Conservation (phyloP, 2,329 filamentous ascomycete species). For the Monosporascus sp. region DNA sequence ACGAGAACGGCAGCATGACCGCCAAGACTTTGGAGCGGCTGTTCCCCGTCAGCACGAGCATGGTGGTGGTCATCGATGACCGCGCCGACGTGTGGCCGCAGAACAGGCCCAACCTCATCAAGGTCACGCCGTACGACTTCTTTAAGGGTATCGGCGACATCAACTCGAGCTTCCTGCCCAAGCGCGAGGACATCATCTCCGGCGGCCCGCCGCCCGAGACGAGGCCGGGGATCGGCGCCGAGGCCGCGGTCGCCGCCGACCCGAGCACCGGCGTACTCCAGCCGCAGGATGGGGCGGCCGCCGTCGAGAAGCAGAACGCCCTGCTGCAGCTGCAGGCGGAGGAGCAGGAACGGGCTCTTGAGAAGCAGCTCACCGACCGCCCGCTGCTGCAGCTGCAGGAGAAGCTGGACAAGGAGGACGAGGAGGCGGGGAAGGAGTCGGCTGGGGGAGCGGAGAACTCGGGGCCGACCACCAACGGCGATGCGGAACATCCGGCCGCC, state of each 20-base stretch:
- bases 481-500: slow-evolving; percentile 28
- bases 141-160: slow-evolving; percentile 98
- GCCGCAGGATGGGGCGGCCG: slow-evolving; percentile 14
- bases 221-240: slow-evolving; percentile 13
- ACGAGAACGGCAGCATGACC: slow-evolving; percentile 91
- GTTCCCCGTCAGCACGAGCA: slow-evolving; percentile 95
- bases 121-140: slow-evolving; percentile 93
- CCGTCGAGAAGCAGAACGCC: slow-evolving; percentile 22
- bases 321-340: slow-evolving; percentile 71
- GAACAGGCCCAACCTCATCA: slow-evolving; percentile 89
- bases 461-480: slow-evolving; percentile 21
- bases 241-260: not conserved
- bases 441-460: slow-evolving; percentile 39
- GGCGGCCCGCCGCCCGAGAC: slow-evolving; percentile 14
- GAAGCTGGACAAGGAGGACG: slow-evolving; percentile 79
- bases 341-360: slow-evolving; percentile 81
- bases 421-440: slow-evolving; percentile 48
- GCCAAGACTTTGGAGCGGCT: slow-evolving; percentile 85
- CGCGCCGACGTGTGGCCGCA: slow-evolving; percentile 90
- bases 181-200: slow-evolving; percentile 54
- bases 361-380: slow-evolving; percentile 83
- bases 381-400: slow-evolving; percentile 91
- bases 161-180: slow-evolving; percentile 94
- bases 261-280: slow-evolving; percentile 1
- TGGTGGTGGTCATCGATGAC: slow-evolving; percentile 99